These are phyloP conservation scores for Dissophora globulifera DNA, from an alignment of 192 early-diverging fungal genomes.

Conservation along the genomic window DNA sequence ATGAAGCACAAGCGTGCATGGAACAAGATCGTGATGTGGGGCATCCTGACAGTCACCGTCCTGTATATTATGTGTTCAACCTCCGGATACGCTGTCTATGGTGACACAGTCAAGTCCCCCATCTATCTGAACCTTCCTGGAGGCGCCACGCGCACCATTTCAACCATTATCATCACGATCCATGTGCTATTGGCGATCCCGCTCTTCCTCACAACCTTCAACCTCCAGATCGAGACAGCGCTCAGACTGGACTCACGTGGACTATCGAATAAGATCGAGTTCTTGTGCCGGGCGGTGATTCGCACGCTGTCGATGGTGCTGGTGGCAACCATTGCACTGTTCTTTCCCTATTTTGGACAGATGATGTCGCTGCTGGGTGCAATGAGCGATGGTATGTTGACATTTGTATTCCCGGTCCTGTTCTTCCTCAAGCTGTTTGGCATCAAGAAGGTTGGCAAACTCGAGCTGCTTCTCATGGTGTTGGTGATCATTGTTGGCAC, in stretches of 20 bases:
- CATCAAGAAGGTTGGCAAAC: constrained; percentile 43
- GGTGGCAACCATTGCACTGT: constrained; percentile 57
- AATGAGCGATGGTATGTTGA: constrained; percentile 61
- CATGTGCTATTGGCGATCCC: constrained; percentile 78
- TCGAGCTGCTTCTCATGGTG: constrained; percentile 32
- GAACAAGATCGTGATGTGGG: constrained; percentile 63
- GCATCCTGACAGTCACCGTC: constrained; percentile 63
- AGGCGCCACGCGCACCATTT: constrained; percentile 60
- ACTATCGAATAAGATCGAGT: constrained; percentile 52
- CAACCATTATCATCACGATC: constrained; percentile 71
- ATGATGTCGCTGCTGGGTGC: constrained; percentile 73
- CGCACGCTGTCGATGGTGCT: constrained; percentile 59
- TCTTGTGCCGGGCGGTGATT: constrained; percentile 57
- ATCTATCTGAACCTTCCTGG: constrained; percentile 71
- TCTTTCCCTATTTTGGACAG: constrained; percentile 72
- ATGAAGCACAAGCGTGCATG: constrained; percentile 72
- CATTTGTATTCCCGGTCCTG: constrained; percentile 68
- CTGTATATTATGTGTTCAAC: constrained; percentile 72
- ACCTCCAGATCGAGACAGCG: constrained; percentile 68
- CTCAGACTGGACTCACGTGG: constrained; percentile 58
- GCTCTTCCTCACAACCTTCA: constrained; percentile 70
- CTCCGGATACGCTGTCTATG: constrained; percentile 74
- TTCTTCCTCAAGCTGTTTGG: constrained; percentile 66
- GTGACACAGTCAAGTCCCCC: constrained; percentile 63
- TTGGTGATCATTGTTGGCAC: constrained; percentile 63